These are phyloP conservation scores for Aegilops speltoides DNA, from an alignment of 176 grass and related monocot species.

Conservation along the genomic window DNA sequence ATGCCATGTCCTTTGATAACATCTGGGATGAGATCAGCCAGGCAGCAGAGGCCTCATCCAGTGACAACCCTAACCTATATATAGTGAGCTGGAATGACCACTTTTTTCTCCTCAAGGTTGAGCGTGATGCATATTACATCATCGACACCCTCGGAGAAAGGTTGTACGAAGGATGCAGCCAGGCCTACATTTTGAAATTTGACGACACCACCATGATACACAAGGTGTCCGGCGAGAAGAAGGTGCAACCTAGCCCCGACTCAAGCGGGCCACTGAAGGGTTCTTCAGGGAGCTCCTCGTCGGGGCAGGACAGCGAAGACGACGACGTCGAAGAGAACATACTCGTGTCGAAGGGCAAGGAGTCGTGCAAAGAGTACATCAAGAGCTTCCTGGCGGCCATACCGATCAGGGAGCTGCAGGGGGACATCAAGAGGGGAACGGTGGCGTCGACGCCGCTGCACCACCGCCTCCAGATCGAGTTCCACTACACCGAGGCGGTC, in stretches of 20 bases:
- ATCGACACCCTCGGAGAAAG: slow-evolving; percentile 95
- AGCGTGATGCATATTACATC: slow-evolving; percentile 68
- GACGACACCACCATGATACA: slow-evolving; percentile 31
- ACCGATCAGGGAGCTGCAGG: slow-evolving; percentile 67
- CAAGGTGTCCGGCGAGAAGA: slow-evolving; percentile 35
- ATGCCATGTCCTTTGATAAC: slow-evolving; percentile 64
- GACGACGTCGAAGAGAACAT: slow-evolving; percentile 16
- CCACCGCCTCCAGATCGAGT: slow-evolving; percentile 81
- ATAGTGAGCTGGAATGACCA: slow-evolving; percentile 98
- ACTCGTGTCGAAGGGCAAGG: slow-evolving; percentile 50
- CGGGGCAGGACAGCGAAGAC: slow-evolving; percentile 25
- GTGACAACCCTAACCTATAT: slow-evolving; percentile 49
- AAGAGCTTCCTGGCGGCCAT: slow-evolving; percentile 87
- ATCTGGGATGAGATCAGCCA: slow-evolving; percentile 72
- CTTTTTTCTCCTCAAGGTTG: slow-evolving; percentile 91
- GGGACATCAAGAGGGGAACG: slow-evolving; percentile 56
- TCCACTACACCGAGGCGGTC: slow-evolving; percentile 59
- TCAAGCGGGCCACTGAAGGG: slow-evolving; percentile 44
- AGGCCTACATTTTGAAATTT: slow-evolving; percentile 90
- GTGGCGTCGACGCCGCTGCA: slow-evolving; percentile 54
- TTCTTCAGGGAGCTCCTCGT: slow-evolving; percentile 33
- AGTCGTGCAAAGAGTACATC: slow-evolving; percentile 86
- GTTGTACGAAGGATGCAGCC: slow-evolving; percentile 78
- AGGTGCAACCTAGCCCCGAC: slow-evolving; percentile 33
- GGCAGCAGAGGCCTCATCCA: slow-evolving; percentile 36